Evolutionary conservation across 225 moss, liverwort and hornwort genomes (phyloP).

Genomic region (Marchantia paleacea): DNA sequence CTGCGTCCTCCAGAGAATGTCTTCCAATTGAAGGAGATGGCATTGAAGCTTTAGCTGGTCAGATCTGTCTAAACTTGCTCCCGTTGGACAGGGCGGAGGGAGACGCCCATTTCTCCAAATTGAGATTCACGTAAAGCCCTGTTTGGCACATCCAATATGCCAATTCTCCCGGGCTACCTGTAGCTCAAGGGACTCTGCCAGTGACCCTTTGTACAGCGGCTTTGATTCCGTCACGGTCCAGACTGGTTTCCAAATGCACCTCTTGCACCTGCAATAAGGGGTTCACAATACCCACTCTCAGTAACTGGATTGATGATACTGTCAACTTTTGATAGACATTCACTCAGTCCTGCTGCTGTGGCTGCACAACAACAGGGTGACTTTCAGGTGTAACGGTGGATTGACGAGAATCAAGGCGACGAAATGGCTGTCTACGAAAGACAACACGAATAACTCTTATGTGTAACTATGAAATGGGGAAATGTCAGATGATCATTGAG

Average conservation of each 20-base stretch:
- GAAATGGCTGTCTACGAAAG: too few species aligned
- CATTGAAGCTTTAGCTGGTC: not conserved
- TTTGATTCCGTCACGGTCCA: slow-evolving; percentile 92
- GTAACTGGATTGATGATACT: not conserved
- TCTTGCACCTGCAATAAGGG: slow-evolving; percentile 75
- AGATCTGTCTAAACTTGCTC: too few species aligned
- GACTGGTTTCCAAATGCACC: slow-evolving; percentile 71
- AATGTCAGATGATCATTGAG: too few species aligned
- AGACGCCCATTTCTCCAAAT: not conserved
- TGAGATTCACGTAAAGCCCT: not conserved
- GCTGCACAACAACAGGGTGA: too few species aligned
- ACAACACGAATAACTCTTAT: too few species aligned
- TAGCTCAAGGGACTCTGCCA: slow-evolving; percentile 59
- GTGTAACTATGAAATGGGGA: too few species aligned
- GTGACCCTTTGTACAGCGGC: slow-evolving; percentile 98
- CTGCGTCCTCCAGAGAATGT: not conserved
- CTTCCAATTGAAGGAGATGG: not conserved
- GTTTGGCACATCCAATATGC: not conserved
- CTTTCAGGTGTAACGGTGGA: too few species aligned
- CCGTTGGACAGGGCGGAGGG: not conserved
- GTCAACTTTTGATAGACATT: not conserved
- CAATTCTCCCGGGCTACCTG: not conserved
- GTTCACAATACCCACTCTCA: not conserved
- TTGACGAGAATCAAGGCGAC: too few species aligned
- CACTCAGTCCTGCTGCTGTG: not conserved